A percentile compares a stretch with the other conserved stretches of the same genome.
Evolutionary conservation across 257 asterid genomes (phyloP).

Genomic region (Primulina huaijiensis): DNA sequence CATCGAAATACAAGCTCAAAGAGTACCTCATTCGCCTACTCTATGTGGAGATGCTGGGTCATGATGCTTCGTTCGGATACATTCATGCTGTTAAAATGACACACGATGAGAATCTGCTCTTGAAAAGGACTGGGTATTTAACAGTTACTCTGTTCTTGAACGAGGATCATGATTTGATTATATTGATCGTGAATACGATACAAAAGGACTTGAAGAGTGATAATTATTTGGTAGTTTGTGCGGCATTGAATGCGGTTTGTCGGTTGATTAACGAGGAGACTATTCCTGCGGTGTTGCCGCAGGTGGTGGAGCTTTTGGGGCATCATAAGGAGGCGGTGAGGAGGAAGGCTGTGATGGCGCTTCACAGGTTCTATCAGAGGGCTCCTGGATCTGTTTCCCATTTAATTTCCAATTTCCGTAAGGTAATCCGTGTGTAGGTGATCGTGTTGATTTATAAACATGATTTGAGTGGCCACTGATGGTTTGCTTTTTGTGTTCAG

Average conservation of each 20-base stretch:
- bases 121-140: slow-evolving; percentile 85
- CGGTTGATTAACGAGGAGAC: slow-evolving; percentile 98
- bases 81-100: slow-evolving; percentile 99
- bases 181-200: slow-evolving; percentile 87
- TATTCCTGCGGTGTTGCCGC: slow-evolving; percentile 91
- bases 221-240: slow-evolving; percentile 79
- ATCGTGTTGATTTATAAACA: too few relatives aligned
- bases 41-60: slow-evolving; percentile 95
- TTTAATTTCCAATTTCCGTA: slow-evolving; percentile 78
- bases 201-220: slow-evolving; percentile 98
- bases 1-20: slow-evolving; percentile 83
- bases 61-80: slow-evolving; percentile 93
- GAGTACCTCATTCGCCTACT: slow-evolving; percentile 81
- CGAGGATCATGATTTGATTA: slow-evolving; percentile 96
- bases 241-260: slow-evolving; percentile 89
- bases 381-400: slow-evolving; percentile 84
- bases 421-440: slow-evolving; percentile 43
- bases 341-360: slow-evolving; percentile 97
- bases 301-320: slow-evolving; percentile 77
- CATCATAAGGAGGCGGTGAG: slow-evolving; percentile 94
- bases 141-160: slow-evolving; percentile 85
- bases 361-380: slow-evolving; percentile 79
- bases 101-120: slow-evolving; percentile 72
- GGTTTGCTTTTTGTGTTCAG: neutral
- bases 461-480: neutral